Evolutionary conservation across 306 rosid species (phyloP), one percentile per base, ranked within the genome.

Genomic region (Citrullus mucosospermus): DNA sequence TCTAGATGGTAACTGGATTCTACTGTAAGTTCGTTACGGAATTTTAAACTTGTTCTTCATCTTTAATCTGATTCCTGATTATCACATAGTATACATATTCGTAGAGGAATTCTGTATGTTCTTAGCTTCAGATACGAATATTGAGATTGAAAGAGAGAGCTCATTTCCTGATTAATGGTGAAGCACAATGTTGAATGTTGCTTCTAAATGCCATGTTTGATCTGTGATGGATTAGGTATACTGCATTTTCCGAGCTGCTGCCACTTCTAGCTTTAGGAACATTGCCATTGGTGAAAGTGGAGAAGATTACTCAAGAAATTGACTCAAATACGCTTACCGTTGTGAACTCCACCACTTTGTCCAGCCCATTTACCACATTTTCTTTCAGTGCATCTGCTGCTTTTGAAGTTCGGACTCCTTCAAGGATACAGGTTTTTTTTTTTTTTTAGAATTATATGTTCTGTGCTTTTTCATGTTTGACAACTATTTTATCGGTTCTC

Each of bases 261-360:
- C 99, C 99, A 41, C 96, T 95, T 80, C 83, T 95, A 65, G 97
- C 97, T 67, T 86, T 81, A 18, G 97, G 97, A 68, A n/a, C 91
- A 50, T 84, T 87, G 56, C 93, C 98, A 25, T 84, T 95, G 69
- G 75, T 91, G 86, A 92, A 89, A 82, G 96, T 95, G 43, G 90
- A 87, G 60, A 89, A 86, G 84, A 92, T 95, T 76, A 66, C 77
- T 28, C 98, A 95, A 85, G 85, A 85, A n/a, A 89, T 95, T 83
- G 93, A 92, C 83, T 77, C 86, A 12, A 62, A 80, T 71, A 81
- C 82, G 80, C 82, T 69, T 39, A 86, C 92, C 32, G 61, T 92
- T 79, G 81, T 86, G 81, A 95, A 95, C 86, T 84, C 99, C 12
- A 81, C 78, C 25, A 86, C 92, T 14, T 71, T 95, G 76, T 92